Evolutionary conservation across 176 grass and related monocot genomes (phyloP).

Genomic region (Hordeum marinum): DNA sequence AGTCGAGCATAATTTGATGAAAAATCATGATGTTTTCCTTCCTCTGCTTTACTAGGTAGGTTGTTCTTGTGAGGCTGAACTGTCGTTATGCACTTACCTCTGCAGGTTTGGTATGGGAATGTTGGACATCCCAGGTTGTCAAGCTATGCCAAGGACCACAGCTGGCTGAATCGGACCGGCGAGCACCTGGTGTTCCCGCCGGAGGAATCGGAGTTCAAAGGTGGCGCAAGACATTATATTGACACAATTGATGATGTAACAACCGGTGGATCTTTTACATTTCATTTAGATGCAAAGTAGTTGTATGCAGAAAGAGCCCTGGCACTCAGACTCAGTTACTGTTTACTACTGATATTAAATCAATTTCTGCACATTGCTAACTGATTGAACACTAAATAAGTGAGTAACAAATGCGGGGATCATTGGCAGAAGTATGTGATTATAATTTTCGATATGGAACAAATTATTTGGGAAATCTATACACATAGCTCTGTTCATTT

Average conservation of each 20-base stretch:
- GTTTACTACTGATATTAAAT: not conserved
- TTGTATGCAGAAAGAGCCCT: constrained; percentile 5
- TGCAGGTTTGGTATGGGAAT: constrained; percentile 80
- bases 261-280: not conserved
- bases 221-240: constrained; percentile 65
- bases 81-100: constrained; percentile 6
- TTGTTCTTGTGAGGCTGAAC: not conserved
- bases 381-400: not conserved
- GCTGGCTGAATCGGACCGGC: constrained; percentile 61
- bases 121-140: constrained; percentile 72
- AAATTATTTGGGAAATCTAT: not conserved
- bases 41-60: not conserved
- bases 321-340: not conserved
- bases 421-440: not conserved
- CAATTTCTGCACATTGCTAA: constrained; percentile 1
- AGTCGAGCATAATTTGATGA: not conserved
- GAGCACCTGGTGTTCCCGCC: constrained; percentile 63
- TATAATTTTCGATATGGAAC: not conserved
- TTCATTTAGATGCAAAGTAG: constrained; percentile 1
- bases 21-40: not conserved
- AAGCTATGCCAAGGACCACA: constrained; percentile 58
- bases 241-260: constrained; percentile 80
- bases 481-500: not conserved
- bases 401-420: not conserved
- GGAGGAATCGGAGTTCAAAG: constrained; percentile 76